Evolutionary conservation across 148 eudicot genomes (phyloP), one percentile per base, ranked within the genome.

Genomic region (Fagopyrum homotropicum): DNA sequence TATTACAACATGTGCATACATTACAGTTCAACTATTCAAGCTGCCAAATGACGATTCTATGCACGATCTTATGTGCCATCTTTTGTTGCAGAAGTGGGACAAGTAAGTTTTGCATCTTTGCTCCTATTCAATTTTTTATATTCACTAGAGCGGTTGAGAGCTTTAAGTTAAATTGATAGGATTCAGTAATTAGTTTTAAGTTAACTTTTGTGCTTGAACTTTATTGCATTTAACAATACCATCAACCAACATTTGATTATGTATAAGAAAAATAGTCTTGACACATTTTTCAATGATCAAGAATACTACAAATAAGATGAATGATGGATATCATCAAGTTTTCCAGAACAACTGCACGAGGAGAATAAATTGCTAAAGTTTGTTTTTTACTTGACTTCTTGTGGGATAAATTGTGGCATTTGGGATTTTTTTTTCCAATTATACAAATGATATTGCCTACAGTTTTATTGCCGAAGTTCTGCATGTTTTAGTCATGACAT

Each of bases 1-100:
- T 81, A 85, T 88, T 63, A 77, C 92, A 47, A 88, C 97, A 17
- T 92, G 95, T 68, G 55, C 79, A 48, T 92, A 88, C 83, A 82
- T 92, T 70, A 79, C 83, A 77, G 45, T 88, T 76, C 91, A 90
- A 57, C 77, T 90, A 72, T 81, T 82, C 79, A 83, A 81, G 90
- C 81, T 90, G 72, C 79, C 97, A 74, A 79, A 88, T 75, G 82
- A 90, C 59, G 91, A 88, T 68, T 86, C 91, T 75, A 52, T 68
- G 50, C 76, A 82, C 57, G 95, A 92, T 81, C 95, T 89, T 43
- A 76, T 88, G 72, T 82, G 81, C 78, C 87, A 87, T 87, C 80
- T 92, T 76, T 77, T 92, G 63, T 71, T 87, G 50, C 79, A 77
- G 64, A 77, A 75, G 64, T 69, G 72, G 47, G 83, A 80, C 72